Base-by-base conservation (phyloP, 805 yeast species). In the Nakazawaea ambrosiae region DNA sequence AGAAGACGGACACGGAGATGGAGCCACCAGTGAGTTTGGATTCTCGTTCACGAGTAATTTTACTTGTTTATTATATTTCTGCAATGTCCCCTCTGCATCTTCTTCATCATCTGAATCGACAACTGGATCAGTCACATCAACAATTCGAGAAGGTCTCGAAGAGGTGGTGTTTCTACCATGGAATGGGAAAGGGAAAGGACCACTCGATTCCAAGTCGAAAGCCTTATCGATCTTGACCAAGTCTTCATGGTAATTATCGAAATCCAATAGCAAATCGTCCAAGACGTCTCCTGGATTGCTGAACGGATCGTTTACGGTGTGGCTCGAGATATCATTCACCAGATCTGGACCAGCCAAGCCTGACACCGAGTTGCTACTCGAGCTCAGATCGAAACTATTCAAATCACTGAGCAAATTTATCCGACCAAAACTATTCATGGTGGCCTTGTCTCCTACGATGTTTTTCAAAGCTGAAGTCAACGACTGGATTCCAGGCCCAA, bases 11-110 rank as follows among this genome's bases (percentile, higher is more conserved):
- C n/a, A n/a, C n/a, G n/a, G n/a, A n/a, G n/a, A n/a, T n/a, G n/a
- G n/a, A n/a, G n/a, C n/a, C n/a, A n/a, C n/a, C n/a, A n/a, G n/a
- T n/a, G n/a, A n/a, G n/a, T n/a, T n/a, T 5, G 14, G 24, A 4
- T 6, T 9, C 15, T 18, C 40, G 23, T 19, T 22, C 12, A 11
- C 23, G 23, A 18, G 16, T 23, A 26, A 11, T 27, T 26, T 27
- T 3, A 31, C 16, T 17, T 31, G 30, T 9, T 20, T 27, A 16
- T 39, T 25, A 15, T 31, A 28, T 19, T 27, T 23, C 39, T 16
- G 28, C 12, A 26, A n/a, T 10, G 9, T 14, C 7, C 12, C 28
- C 12, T 49, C 51, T 10, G 41, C 47, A 19, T 42, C 47, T 12
- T 33, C 42, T 19, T 38, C 34, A 12, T 34, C 36, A 23, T 33